Evolutionary conservation across 345 rosid species (phyloP).

Genomic region (Cardamine resedifolia): DNA sequence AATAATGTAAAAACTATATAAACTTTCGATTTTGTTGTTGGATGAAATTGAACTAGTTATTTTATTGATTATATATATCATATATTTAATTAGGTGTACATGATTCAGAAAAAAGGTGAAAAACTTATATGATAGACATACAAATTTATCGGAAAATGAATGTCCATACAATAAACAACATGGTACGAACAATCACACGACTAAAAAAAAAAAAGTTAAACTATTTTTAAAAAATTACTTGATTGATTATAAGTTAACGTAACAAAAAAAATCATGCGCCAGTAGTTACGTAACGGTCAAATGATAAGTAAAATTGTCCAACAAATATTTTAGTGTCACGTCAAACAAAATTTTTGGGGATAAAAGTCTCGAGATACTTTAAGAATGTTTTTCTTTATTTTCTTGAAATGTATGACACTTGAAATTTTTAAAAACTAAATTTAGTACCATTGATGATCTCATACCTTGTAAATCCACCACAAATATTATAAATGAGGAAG

Average conservation of each 20-base stretch:
- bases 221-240: background rate
- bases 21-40: background rate
- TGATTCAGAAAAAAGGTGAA: background rate
- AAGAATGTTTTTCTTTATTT: conserved; percentile 24
- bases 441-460: conserved; percentile 8
- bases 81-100: background rate
- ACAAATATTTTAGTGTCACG: background rate
- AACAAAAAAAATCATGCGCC: background rate
- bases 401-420: conserved; percentile 9
- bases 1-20: no score
- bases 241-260: background rate
- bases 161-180: background rate
- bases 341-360: background rate
- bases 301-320: background rate
- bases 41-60: background rate
- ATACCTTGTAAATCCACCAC: conserved; percentile 26
- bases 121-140: background rate
- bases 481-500: conserved; percentile 14
- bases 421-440: background rate
- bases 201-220: background rate
- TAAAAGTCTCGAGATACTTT: background rate
- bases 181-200: background rate
- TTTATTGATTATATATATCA: no score
- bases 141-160: background rate
- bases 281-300: background rate